phyloP scores from a whole-genome alignment of 1,284 basidiomycete genomes.

The Cerrena zonata region DNA sequence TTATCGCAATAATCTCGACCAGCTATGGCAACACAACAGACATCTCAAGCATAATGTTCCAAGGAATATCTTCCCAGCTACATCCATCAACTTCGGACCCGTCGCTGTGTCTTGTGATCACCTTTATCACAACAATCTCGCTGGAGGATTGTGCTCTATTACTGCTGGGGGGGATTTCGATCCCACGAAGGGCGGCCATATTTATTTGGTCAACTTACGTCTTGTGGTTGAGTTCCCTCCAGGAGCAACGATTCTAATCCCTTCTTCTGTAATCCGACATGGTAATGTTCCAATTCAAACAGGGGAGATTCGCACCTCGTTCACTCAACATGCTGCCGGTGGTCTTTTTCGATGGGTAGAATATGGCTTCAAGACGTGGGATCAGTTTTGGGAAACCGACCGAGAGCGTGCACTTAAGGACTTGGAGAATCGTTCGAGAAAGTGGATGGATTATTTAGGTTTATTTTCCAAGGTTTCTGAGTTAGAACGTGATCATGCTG shows the following conservation, averaged over 20 bases:
- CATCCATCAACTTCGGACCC: conserved; percentile 20
- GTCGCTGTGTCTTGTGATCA: conserved; percentile 10
- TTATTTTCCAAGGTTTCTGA: too few relatives aligned
- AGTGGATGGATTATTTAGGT: too few relatives aligned
- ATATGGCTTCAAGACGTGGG: conserved; percentile 10
- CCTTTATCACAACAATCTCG: conserved; percentile 18
- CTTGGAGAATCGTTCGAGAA: too few relatives aligned
- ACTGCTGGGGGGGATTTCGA: conserved; percentile 21
- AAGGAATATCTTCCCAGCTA: conserved; percentile 7
- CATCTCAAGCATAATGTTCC: neutral
- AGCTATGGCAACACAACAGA: neutral
- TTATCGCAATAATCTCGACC: conserved; percentile 4
- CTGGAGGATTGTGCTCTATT: conserved; percentile 21
- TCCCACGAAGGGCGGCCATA: conserved; percentile 19
- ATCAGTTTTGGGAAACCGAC: too few relatives aligned
- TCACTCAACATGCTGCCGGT: conserved; percentile 23
- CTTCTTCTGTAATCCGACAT: conserved; percentile 23
- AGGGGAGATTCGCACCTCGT: conserved; percentile 18
- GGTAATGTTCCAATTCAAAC: conserved; percentile 21
- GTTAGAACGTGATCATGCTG: too few relatives aligned
- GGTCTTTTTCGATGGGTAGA: conserved; percentile 22
- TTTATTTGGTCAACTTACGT: conserved; percentile 21
- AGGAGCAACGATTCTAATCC: conserved; percentile 21
- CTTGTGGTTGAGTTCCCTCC: conserved; percentile 23
- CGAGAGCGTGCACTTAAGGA: too few relatives aligned